phyloP scores from a whole-genome alignment of 2,329 filamentous ascomycete genomes.

The Biscogniauxia mediterranea region DNA sequence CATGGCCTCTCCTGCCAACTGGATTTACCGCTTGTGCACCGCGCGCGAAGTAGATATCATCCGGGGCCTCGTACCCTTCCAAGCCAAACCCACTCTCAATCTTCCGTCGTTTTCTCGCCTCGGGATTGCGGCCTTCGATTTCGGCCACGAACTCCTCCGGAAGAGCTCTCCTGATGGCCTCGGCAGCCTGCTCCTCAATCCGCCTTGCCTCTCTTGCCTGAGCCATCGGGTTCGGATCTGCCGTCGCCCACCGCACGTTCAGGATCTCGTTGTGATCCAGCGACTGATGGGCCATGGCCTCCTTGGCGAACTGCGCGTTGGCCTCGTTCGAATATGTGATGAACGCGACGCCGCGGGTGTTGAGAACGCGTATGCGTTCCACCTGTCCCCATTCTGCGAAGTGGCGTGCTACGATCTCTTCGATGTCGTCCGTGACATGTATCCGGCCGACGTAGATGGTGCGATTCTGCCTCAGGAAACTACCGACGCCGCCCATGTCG shows the following conservation, averaged over 20 bases:
- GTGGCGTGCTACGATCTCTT: conserved; percentile 91
- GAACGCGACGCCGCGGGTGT: conserved; percentile 86
- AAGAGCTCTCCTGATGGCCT: conserved; percentile 83
- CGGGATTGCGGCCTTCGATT: conserved; percentile 86
- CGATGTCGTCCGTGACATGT: conserved; percentile 94
- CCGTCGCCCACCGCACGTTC: conserved; percentile 96
- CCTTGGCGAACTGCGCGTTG: conserved; percentile 87
- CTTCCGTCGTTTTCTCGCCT: conserved; percentile 82
- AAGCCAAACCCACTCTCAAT: conserved; percentile 87
- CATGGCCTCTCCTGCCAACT: conserved; percentile 55
- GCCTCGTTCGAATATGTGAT: conserved; percentile 91
- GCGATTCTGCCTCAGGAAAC: conserved; percentile 89
- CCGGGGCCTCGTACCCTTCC: conserved; percentile 88
- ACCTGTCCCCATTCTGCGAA: conserved; percentile 96
- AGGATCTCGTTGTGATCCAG: conserved; percentile 89
- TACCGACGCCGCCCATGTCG: conserved; percentile 96
- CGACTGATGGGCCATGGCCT: conserved; percentile 93
- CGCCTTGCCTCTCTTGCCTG: conserved; percentile 85
- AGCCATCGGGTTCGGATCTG: conserved; percentile 92
- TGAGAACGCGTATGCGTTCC: conserved; percentile 84
- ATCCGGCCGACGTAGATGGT: conserved; percentile 93
- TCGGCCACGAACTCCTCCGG: conserved; percentile 90
- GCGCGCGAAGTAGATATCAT: conserved; percentile 87
- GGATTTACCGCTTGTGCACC: conserved; percentile 68
- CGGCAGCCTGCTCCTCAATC: conserved; percentile 94